Evolutionary conservation across 1,284 basidiomycete genomes (phyloP), one percentile per base, ranked within the genome.

Genomic region (Sutorius eximius): DNA sequence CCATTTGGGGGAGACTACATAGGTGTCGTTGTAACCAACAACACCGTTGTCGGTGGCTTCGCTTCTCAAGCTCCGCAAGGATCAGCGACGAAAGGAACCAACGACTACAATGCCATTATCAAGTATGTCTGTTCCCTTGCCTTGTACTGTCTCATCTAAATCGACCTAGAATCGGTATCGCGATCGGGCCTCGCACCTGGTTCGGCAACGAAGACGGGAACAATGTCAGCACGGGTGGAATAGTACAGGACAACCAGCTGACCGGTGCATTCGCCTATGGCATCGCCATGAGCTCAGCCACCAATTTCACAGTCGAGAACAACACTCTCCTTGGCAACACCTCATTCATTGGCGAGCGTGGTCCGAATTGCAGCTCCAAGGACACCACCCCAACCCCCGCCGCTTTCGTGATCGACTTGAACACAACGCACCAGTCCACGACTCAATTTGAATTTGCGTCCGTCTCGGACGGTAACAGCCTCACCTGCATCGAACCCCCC

Each of bases 141-240:
- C 38, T 33, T 49, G 24, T n/a, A 27, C 7, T n/a, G 15, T 38
- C 44, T 53, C 16, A 49, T 50, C 41, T 50, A 32, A 57, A 40
- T 32, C n/a, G 5, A 37, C 47, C 11, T 33, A 81, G 87, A 67
- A 83, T 90, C 62, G 88, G 85, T 18, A 85, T 91, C 49, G 86
- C 87, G 20, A 81, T 93, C 34, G 91, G 90, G 6, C 89, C 90
- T 10, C 80, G 82, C 18, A 83, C 83, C 5, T 93, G 91, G 91
- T 93, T 91, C 59, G 86, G 84, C 2, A 71, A 81, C 59, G 69
- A 74, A 53, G 89, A 79, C 62, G 78, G 78, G 34, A 76, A 73
- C 51, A 89, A 89, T 62, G 77, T 85, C 59, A 84, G 80, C 61
- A 69, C 61, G 24, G 83, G 82, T 41, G 90, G 82, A 8, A 77